Base-by-base conservation (phyloP, 1,284 basidiomycete genomes). In the Boletellus sp. region DNA sequence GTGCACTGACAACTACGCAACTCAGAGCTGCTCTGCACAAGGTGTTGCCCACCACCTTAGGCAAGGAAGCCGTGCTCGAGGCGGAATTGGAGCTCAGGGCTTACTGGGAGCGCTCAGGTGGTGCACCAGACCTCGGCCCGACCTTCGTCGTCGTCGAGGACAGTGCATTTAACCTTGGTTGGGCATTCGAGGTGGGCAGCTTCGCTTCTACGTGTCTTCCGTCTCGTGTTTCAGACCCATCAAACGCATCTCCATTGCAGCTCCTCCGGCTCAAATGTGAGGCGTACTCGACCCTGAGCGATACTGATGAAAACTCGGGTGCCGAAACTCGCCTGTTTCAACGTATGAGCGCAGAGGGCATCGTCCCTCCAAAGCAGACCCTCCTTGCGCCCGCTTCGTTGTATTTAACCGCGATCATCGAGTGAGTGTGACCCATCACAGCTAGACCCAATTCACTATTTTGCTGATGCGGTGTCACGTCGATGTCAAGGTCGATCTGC, bases 381-480 rank as follows among this genome's bases (percentile, higher is more conserved):
- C 71, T 86, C n/a, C 70, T 94, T n/a, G 82, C 86, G 13, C 90
- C 91, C 4, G 89, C 92, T 22, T 86, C 89, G 16, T 68, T 95
- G 42, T 96, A 94, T 76, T 76, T 94, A 50, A 94, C 93, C 12
- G 92, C 92, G n/a, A 89, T 95, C 56, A 74, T 95, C 39, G 93
- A 96, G 93, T 93, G 67, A 73, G 91, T 82, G 28, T 53, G 45
- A 38, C 52, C 57, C 41, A 48, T 57, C 41, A 44, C 48, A 48
- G 51, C 49, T 58, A 30, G 30, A 32, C 37, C 41, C 36, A 26
- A 18, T 39, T 40, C 47, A 50, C 33, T 32, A 59, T 62, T 59
- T 60, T 53, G 44, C 62, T 56, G 55, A 64, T 48, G 55, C 50
- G 54, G 33, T 59, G 58, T 56, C 61, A 62, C 40, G 36, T 47